phyloP scores from a whole-genome alignment of 805 yeast genomes.

The Metschnikowia sp. region DNA sequence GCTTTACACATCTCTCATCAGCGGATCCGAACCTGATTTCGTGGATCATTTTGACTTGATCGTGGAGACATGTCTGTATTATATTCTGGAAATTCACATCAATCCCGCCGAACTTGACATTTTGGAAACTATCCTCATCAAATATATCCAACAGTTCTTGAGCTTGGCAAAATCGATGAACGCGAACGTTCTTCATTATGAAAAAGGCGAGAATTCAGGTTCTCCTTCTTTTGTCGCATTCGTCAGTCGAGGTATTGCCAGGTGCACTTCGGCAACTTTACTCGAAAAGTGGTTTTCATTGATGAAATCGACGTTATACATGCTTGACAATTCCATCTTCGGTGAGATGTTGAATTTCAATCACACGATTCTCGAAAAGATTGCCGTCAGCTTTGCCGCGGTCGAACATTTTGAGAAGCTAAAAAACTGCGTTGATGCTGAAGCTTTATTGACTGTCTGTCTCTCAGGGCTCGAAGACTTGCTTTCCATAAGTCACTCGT shows the following conservation, averaged over 20 bases:
- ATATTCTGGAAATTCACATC: constrained; percentile 11
- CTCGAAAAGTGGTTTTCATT: constrained; percentile 49
- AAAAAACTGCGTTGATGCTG: constrained; percentile 30
- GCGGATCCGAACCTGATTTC: constrained; percentile 58
- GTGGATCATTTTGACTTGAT: constrained; percentile 40
- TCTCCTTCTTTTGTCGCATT: constrained; percentile 40
- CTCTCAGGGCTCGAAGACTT: constrained; percentile 66
- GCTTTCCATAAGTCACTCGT: constrained; percentile 55
- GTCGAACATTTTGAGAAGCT: constrained; percentile 19
- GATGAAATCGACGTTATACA: constrained; percentile 48
- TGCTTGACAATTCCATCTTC: constrained; percentile 51
- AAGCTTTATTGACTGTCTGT: constrained; percentile 42
- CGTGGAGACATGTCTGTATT: constrained; percentile 33
- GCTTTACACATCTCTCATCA: constrained; percentile 42
- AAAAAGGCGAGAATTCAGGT: constrained; percentile 24
- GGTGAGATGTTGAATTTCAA: constrained; percentile 53
- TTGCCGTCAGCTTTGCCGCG: constrained; percentile 29
- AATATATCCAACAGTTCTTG: constrained; percentile 28
- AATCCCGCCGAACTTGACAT: constrained; percentile 24
- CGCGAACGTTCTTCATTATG: constrained; percentile 27
- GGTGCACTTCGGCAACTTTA: constrained; percentile 40
- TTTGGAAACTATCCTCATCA: constrained; percentile 25
- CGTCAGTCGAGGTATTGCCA: constrained; percentile 47
- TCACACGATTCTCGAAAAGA: constrained; percentile 45
- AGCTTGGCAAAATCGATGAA: constrained; percentile 27